Percentiles rank a stretch among this genome's conserved stretches.
These are phyloP conservation scores for Aspergillus sp. DNA, from an alignment of 2,329 filamentous ascomycete species.

Conservation along the genomic window DNA sequence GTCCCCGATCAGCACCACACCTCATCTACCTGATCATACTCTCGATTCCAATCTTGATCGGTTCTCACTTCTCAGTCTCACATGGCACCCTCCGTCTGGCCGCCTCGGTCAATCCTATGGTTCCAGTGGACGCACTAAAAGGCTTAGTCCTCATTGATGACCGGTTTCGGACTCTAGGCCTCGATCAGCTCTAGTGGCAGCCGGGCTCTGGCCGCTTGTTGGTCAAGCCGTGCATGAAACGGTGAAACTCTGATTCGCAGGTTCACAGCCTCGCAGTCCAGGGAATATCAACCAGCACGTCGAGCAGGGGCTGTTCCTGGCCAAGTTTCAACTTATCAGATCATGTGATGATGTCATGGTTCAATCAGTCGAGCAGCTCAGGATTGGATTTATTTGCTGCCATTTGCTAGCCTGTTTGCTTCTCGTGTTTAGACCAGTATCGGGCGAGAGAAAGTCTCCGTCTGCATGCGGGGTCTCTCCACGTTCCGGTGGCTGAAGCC, in stretches of 20 bases:
- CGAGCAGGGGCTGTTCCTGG: neutral
- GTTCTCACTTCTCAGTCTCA: too few relatives aligned
- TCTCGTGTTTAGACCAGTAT: neutral
- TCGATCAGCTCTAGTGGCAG: neutral
- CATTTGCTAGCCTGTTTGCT: neutral
- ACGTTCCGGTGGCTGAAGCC: too few relatives aligned
- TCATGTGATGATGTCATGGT: constrained; percentile 10
- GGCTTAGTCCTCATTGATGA: constrained; percentile 5
- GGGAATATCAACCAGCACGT: too few relatives aligned
- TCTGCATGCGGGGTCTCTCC: neutral
- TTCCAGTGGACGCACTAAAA: constrained; percentile 2
- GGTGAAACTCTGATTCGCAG: too few relatives aligned
- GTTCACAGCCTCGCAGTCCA: neutral
- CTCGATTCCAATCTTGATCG: neutral
- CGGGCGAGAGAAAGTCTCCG: neutral
- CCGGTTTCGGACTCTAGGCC: constrained; percentile 2
- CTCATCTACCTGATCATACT: neutral
- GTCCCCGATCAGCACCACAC: neutral
- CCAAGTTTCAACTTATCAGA: neutral
- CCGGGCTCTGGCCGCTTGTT: neutral
- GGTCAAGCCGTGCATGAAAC: neutral
- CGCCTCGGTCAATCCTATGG: neutral
- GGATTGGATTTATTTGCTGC: too few relatives aligned
- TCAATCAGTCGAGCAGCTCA: neutral
- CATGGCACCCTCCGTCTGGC: too few relatives aligned